Evolutionary conservation across 2,329 filamentous ascomycete genomes (phyloP), one percentile per base, ranked within the genome.

Genomic region (Coniella vitis): DNA sequence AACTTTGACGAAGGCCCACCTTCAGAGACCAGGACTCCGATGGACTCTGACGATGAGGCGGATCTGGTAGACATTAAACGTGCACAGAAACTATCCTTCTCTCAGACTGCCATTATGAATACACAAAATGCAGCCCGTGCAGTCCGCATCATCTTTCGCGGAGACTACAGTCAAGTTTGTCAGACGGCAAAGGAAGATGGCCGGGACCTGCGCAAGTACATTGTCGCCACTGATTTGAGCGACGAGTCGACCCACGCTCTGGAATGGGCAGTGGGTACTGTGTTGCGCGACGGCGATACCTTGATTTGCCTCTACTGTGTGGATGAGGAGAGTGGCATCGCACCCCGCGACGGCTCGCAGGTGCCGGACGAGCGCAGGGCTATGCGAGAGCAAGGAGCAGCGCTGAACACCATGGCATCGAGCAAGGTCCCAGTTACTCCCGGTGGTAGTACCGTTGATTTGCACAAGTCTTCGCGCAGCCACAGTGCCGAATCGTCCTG

Each of bases 261-360:
- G 29, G 93, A 98, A 65, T 98, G 93, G 93, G 93, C 91, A 0
- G 90, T 98, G 48, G 93, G 93, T 7, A 97, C 91, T 0, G 90
- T 97, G 5, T 74, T 98, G 25, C 81, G 93, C 42, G 90, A 97
- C 58, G 93, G 93, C 7, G 93, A 98, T 63, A 97, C 91, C 0
- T 75, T 98, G 32, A 83, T 96, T 54, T 90, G 89, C 2, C 88
- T 97, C 39, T 95, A 94, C 68, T 95, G 90, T 49, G 84, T 95
- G 20, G 90, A 96, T 57, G 91, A 97, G 63, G 91, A 97, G 58
- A 76, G 76, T 8, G 81, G 78, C 14, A 76, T 82, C n/a, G 67
- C 66, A 1, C 62, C 66, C 8, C 64, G 64, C 29, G 69, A 71
- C 2, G 73, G 72, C 4, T 73, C 75, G 13, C 73, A 76, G 42